Base-by-base conservation (phyloP, 257 asterid species). In the Capsicum rhomboideum region DNA sequence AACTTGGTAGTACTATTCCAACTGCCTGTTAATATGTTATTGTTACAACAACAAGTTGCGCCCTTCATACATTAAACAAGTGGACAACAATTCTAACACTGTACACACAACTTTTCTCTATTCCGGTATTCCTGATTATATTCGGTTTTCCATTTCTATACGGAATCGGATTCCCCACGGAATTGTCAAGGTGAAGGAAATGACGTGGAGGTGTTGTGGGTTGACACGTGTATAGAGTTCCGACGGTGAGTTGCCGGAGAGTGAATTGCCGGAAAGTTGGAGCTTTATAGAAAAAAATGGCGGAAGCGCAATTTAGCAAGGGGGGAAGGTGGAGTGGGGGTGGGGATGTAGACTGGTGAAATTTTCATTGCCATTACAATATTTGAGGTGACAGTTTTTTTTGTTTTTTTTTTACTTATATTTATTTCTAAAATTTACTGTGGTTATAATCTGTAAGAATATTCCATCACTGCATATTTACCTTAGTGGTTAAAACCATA, bases 321-420 rank as follows among this genome's bases (percentile, higher is more conserved):
- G n/a, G n/a, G n/a, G n/a, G n/a, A n/a, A n/a, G n/a, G n/a, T n/a
- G n/a, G n/a, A n/a, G n/a, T 44, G 0, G 26, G 81, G 16, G 29
- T 23, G 3, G 81, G 10, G 61, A 50, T 68, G 84, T 82, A 53
- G 84, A 82, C 84, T 0, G 64, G 63, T 82, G 83, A 59, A 80
- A 37, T 40, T 80, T 80, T 40, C 75, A 59, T 18, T n/a, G 75
- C 83, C 83, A 80, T 56, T 23, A 18, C 83, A 58, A 80, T 80
- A 40, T 59, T 59, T 59, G 58, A 80, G 75, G 83, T 75, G 69
- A 54, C 56, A 55, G 56, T 58, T 53, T 56, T 37, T 79, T 13
- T n/a, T n/a, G n/a, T n/a, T n/a, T n/a, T n/a, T n/a, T n/a, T n/a
- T 23, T 4, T 37, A 28, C 4, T 68, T 68, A 68, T 68, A 68